phyloP scores from a whole-genome alignment of 1,139 yeast genomes.

The Trichomonascaceae sp. region DNA sequence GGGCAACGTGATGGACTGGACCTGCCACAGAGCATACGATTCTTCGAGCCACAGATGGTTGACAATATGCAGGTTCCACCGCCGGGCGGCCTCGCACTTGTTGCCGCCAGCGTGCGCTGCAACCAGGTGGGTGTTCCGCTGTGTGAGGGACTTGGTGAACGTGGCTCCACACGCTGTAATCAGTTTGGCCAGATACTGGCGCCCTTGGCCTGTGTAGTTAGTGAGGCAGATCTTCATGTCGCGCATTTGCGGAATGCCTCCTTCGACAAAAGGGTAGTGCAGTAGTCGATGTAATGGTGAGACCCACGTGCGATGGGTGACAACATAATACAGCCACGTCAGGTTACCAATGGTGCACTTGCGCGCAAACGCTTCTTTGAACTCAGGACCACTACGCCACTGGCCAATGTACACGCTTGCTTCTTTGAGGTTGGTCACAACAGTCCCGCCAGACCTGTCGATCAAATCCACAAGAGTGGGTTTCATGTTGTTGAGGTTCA shows the following conservation, averaged over 20 bases:
- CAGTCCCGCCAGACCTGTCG: constrained; percentile 28
- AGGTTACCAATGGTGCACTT: constrained; percentile 45
- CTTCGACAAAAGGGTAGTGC: constrained; percentile 56
- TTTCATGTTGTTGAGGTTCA: constrained; percentile 22
- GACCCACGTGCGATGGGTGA: constrained; percentile 42
- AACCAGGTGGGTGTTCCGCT: constrained; percentile 55
- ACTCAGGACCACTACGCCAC: constrained; percentile 46
- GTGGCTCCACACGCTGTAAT: constrained; percentile 60
- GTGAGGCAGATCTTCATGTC: constrained; percentile 52
- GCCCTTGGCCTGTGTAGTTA: constrained; percentile 74
- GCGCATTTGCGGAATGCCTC: constrained; percentile 40
- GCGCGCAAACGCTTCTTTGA: constrained; percentile 27
- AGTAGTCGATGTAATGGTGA: constrained; percentile 46
- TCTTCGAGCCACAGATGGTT: constrained; percentile 92
- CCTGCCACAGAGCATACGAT: constrained; percentile 47
- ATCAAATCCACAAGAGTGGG: constrained; percentile 26
- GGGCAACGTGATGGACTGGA: constrained; percentile 32
- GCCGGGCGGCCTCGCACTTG: constrained; percentile 59
- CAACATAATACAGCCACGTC: constrained; percentile 61
- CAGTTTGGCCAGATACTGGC: constrained; percentile 56
- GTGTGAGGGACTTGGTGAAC: constrained; percentile 58
- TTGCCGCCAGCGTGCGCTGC: constrained; percentile 58
- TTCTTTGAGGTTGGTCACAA: constrained; percentile 22
- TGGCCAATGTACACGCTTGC: constrained; percentile 57
- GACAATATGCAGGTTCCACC: constrained; percentile 49